Evolutionary conservation across 176 grass and related monocot genomes (phyloP).

Genomic region (Pontederia crassipes): DNA sequence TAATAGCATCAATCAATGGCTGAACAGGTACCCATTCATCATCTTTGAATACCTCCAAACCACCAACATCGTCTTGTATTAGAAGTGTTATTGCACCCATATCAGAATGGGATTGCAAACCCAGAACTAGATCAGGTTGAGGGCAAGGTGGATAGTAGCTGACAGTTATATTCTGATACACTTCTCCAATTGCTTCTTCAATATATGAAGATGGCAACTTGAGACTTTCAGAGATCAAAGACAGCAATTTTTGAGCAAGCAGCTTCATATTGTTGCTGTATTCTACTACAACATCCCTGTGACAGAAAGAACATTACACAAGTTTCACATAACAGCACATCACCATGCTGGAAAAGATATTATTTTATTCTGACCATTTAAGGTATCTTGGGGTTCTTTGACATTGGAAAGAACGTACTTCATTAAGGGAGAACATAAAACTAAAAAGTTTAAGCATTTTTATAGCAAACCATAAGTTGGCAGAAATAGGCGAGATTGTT

Average conservation of each 20-base stretch:
- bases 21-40: conserved; percentile 57
- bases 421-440: no score
- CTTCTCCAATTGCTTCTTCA: conserved; percentile 73
- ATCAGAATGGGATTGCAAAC: conserved; percentile 94
- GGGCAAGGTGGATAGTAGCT: conserved; percentile 97
- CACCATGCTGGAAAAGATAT: neutral
- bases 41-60: conserved; percentile 83
- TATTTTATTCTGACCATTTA: no score
- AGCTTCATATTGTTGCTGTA: conserved; percentile 63
- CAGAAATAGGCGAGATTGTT: no score
- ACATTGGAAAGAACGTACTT: no score
- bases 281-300: conserved; percentile 63
- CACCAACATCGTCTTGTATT: conserved; percentile 95
- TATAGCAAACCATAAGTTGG: no score
- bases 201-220: conserved; percentile 55
- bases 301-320: neutral
- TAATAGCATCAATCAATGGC: conserved; percentile 45
- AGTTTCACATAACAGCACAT: neutral
- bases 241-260: conserved; percentile 60
- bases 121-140: conserved; percentile 83
- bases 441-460: no score
- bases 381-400: no score
- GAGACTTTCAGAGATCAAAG: conserved; percentile 55
- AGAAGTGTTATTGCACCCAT: conserved; percentile 84
- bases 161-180: conserved; percentile 84